Evolutionary conservation across 2,329 filamentous ascomycete species (phyloP).

Genomic region (Exophiala viscosa): DNA sequence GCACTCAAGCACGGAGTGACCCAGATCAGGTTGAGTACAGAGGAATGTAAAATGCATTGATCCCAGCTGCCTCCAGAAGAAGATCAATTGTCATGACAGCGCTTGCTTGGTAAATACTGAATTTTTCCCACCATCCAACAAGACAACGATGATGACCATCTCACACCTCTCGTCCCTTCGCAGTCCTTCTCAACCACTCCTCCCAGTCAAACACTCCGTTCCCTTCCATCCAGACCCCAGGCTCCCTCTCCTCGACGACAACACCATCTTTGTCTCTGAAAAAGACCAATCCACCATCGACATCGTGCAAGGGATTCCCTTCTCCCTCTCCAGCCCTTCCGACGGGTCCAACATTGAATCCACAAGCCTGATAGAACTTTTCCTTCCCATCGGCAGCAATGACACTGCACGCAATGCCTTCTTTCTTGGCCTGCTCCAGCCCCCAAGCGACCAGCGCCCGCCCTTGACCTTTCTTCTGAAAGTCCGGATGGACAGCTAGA

Average conservation of each 20-base stretch:
- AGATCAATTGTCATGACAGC: no score
- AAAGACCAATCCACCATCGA: conserved; percentile 22
- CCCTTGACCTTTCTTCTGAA: conserved; percentile 38
- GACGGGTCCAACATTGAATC: conserved; percentile 32
- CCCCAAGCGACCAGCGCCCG: conserved; percentile 43
- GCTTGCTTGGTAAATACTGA: no score
- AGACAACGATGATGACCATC: no score
- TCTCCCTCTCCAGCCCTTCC: conserved; percentile 22
- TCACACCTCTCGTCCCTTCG: not conserved
- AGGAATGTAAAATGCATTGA: no score
- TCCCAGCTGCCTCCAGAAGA: no score
- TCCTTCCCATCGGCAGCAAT: conserved; percentile 39
- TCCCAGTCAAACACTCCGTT: conserved; percentile 22
- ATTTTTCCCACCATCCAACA: no score
- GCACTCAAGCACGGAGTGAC: no score
- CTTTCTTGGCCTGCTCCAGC: conserved; percentile 28
- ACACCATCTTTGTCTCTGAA: conserved; percentile 23
- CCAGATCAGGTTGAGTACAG: no score
- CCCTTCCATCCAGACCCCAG: conserved; percentile 18
- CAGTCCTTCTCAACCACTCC: conserved; percentile 6
- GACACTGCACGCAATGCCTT: conserved; percentile 34
- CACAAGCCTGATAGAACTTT: conserved; percentile 38
- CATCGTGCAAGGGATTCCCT: conserved; percentile 22
- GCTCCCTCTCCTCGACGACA: conserved; percentile 8
- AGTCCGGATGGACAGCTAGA: conserved; percentile 34